Evolutionary conservation across 1,284 basidiomycete genomes (phyloP), one percentile per base, ranked within the genome.

Genomic region (Takashimella koratensis): DNA sequence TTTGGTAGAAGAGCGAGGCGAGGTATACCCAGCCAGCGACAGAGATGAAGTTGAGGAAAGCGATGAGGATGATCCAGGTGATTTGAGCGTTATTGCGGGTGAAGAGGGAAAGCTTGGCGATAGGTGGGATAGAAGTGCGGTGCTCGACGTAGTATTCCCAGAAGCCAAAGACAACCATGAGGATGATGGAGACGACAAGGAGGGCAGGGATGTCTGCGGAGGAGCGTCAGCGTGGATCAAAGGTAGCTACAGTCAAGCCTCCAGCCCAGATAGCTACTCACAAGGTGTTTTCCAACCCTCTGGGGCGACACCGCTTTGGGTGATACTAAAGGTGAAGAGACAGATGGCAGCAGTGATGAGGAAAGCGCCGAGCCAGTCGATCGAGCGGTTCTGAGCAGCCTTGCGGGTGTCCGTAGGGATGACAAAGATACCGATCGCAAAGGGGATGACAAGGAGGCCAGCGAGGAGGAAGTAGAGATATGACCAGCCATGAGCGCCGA

Each of bases 391-490:
- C 16, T 12, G 49, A 20, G 26, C n/a, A 16, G 10, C 27, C 3
- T 47, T 27, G 8, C 43, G 52, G 24, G 20, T 25, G 16, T 68
- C 66, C 4, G 36, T 36, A 2, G 72, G 72, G 16, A 71, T 66
- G 43, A 66, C 63, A 43, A 66, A 46, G 10, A 58, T 21, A 2
- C 68, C 70, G 19, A 65, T 49, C 5, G 65, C 51, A n/a, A 70
- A 50, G 2, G 68, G 63, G 19, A 71, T 39, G 13, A 68, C 27
- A 5, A 59, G 53, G 1, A 73, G 47, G 0, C 68, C 69, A 4
- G 62, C 70, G 26, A 70, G 63, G 12, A 74, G 58, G 56, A 64
- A 68, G 53, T 68, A 73, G 23, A 68, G 58, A 47, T 67, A 69
- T 54, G 60, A 53, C 71, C 71, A 73, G 4, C 56, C 56, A 3